Evolutionary conservation across 805 yeast species (phyloP).

Genomic region (Jamesozyma lodderae): DNA sequence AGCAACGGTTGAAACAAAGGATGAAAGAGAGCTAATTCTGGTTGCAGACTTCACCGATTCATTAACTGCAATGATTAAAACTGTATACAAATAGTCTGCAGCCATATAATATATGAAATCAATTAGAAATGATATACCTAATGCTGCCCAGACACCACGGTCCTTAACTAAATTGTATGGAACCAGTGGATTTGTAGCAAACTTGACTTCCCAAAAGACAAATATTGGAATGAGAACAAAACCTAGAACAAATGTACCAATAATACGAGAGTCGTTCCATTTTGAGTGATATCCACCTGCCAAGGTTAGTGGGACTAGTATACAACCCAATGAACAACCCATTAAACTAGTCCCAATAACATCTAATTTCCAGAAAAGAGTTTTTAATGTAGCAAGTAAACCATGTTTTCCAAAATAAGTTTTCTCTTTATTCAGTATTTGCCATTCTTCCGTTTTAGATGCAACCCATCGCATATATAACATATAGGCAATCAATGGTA

Average conservation of each 20-base stretch:
- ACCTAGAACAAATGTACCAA: constrained; percentile 66
- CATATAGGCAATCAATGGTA: constrained; percentile 51
- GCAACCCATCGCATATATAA: constrained; percentile 51
- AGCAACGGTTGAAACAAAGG: constrained; percentile 54
- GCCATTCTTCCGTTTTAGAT: constrained; percentile 43
- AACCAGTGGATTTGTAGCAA: constrained; percentile 52
- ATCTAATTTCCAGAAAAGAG: constrained; percentile 57
- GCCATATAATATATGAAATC: constrained; percentile 63
- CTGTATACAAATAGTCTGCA: constrained; percentile 58
- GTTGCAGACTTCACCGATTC: constrained; percentile 54
- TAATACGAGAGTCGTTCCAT: constrained; percentile 55
- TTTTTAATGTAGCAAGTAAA: constrained; percentile 23
- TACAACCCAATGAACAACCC: constrained; percentile 49
- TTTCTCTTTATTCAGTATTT: constrained; percentile 33
- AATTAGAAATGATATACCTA: constrained; percentile 47
- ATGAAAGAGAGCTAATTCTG: constrained; percentile 50
- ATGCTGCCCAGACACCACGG: constrained; percentile 69
- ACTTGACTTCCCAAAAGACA: constrained; percentile 47
- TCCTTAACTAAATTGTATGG: constrained; percentile 54
- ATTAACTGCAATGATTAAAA: constrained; percentile 53
- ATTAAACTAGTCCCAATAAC: constrained; percentile 51
- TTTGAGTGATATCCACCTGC: constrained; percentile 52
- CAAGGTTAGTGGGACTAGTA: constrained; percentile 64
- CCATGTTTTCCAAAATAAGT: constrained; percentile 34
- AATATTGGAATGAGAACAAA: constrained; percentile 51